phyloP scores from a whole-genome alignment of 768 basidiomycete species.

The Lactarius trivialis region DNA sequence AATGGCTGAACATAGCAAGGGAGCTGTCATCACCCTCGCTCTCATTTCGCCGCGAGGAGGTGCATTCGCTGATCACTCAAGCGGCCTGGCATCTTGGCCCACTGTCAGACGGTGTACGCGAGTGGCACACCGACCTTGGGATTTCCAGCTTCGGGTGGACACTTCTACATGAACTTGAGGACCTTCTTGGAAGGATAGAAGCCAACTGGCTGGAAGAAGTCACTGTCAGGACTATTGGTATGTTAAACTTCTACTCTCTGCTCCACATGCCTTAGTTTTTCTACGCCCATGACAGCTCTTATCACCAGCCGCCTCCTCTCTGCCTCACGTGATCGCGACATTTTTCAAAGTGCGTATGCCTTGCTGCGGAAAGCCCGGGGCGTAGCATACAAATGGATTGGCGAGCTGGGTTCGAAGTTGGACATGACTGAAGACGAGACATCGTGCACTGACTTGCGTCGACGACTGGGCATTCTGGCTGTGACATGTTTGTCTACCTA shows the following conservation, averaged over 20 bases:
- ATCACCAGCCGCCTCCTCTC: neutral
- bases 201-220: conserved; percentile 34
- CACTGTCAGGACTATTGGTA: neutral
- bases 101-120: conserved; percentile 11
- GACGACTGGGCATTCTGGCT: neutral
- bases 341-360: neutral
- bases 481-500: conserved; percentile 3
- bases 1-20: conserved; percentile 29
- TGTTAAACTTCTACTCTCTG: neutral
- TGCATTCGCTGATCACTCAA: conserved; percentile 40
- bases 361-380: conserved; percentile 2
- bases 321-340: neutral
- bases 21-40: conserved; percentile 37
- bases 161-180: conserved; percentile 34
- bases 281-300: too few species aligned
- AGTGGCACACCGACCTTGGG: conserved; percentile 38
- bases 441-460: neutral
- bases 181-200: conserved; percentile 31
- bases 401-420: neutral
- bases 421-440: neutral
- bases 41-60: conserved; percentile 34
- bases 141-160: conserved; percentile 30
- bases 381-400: neutral
- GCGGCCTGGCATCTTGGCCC: conserved; percentile 39
- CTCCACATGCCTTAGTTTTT: too few species aligned